Conservation (phyloP, 441 rosid species). For the Pelargonium citronellum region DNA sequence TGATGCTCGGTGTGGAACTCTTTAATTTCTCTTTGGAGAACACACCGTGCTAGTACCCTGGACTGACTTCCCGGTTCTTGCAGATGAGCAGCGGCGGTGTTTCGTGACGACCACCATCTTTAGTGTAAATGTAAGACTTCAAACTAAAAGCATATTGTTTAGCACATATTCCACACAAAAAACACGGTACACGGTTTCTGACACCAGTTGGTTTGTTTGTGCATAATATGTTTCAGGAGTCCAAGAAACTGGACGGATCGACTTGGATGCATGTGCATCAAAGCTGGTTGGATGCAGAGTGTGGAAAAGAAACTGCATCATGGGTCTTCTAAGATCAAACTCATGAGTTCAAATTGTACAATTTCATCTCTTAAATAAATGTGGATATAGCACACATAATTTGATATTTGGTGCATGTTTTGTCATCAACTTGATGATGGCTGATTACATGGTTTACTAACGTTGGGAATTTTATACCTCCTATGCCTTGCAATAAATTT, state of each 20-base stretch:
- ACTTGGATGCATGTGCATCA: slow-evolving; percentile 40
- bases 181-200: not conserved
- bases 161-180: not conserved
- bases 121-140: slow-evolving; percentile 28
- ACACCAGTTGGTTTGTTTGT: not conserved
- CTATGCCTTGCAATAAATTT: too few relatives aligned
- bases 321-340: slow-evolving; percentile 25
- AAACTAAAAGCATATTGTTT: not conserved
- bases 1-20: not conserved
- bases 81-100: slow-evolving; percentile 30
- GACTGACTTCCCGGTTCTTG: not conserved
- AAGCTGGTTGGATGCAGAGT: slow-evolving; percentile 31
- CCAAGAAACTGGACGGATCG: slow-evolving; percentile 9
- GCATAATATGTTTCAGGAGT: slow-evolving; percentile 18
- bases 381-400: too few relatives aligned
- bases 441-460: too few relatives aligned
- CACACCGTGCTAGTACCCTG: not conserved
- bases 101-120: slow-evolving; percentile 31
- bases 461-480: too few relatives aligned
- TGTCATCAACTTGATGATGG: too few relatives aligned
- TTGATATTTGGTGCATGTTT: too few relatives aligned
- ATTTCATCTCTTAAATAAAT: too few relatives aligned
- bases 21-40: not conserved
- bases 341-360: too few relatives aligned
- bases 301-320: slow-evolving; percentile 12